phyloP scores from a whole-genome alignment of 805 yeast species.

The Starmerella bombi region DNA sequence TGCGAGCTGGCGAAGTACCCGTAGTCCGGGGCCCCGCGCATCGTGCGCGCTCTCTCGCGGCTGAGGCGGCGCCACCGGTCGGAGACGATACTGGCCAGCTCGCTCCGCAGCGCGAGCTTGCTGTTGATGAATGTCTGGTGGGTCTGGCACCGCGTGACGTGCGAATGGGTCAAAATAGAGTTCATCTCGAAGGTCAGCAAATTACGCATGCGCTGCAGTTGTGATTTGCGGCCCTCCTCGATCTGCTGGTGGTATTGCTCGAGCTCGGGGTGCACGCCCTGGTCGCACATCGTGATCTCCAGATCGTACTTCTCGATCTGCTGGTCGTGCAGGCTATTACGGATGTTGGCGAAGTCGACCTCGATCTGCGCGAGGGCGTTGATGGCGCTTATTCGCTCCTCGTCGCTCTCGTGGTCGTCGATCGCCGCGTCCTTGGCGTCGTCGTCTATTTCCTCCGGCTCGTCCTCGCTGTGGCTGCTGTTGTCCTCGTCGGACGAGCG shows the following conservation, averaged over 20 bases:
- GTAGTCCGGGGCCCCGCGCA: conserved; percentile 40
- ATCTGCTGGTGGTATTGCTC: conserved; percentile 57
- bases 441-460: conserved; percentile 18
- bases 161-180: conserved; percentile 69
- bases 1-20: conserved; percentile 31
- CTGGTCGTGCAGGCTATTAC: conserved; percentile 76
- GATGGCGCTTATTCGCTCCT: conserved; percentile 49
- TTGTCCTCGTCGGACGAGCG: conserved; percentile 19
- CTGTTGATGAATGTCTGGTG: conserved; percentile 73
- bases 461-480: conserved; percentile 18
- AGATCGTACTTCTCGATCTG: conserved; percentile 62
- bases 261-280: conserved; percentile 86
- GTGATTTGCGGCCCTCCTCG: conserved; percentile 59
- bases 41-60: conserved; percentile 74
- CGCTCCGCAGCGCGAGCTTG: conserved; percentile 50
- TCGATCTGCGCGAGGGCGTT: conserved; percentile 68
- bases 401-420: conserved; percentile 24
- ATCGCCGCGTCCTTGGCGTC: conserved; percentile 19
- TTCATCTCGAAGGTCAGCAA: conserved; percentile 52
- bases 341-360: conserved; percentile 66
- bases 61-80: conserved; percentile 84
- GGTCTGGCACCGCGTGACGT: conserved; percentile 60
- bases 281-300: conserved; percentile 73
- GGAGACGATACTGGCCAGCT: conserved; percentile 59
- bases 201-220: conserved; percentile 38